Percentiles rank a stretch among this genome's conserved stretches.
phyloP scores from a whole-genome alignment of 2,329 filamentous ascomycete genomes.

The Monosporascus cannonballus region DNA sequence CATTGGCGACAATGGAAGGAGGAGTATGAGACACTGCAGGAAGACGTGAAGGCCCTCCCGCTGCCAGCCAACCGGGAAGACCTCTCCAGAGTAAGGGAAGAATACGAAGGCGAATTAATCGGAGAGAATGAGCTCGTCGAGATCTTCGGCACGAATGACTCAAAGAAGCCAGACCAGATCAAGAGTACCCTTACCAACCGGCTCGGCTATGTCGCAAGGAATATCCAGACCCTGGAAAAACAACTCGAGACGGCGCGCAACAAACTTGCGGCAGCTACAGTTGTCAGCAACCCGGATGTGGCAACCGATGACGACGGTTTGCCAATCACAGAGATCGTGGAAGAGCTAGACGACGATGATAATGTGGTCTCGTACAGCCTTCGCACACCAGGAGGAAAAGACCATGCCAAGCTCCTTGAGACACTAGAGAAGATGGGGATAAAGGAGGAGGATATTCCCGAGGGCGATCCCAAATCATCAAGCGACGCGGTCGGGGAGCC shows the following conservation, averaged over 20 bases:
- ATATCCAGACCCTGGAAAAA: constrained; percentile 57
- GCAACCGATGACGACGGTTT: constrained; percentile 59
- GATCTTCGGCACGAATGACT: constrained; percentile 37
- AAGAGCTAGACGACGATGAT: constrained; percentile 85
- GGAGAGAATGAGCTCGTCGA: constrained; percentile 51
- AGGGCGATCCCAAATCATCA: constrained; percentile 13
- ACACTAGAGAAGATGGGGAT: constrained; percentile 73
- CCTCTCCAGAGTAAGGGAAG: constrained; percentile 50
- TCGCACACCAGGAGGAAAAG: constrained; percentile 57
- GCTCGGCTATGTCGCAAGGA: constrained; percentile 84
- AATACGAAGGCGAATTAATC: constrained; percentile 59
- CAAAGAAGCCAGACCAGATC: constrained; percentile 56
- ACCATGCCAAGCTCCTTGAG: constrained; percentile 62
- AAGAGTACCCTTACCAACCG: constrained; percentile 64
- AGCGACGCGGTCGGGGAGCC: constrained; percentile 10
- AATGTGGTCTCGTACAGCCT: constrained; percentile 68
- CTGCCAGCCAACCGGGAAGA: constrained; percentile 43
- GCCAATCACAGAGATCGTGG: constrained; percentile 83
- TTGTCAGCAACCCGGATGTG: constrained; percentile 54
- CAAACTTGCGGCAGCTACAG: constrained; percentile 58
- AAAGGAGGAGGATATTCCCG: constrained; percentile 31
- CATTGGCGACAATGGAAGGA: constrained; percentile 90
- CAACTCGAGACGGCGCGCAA: constrained; percentile 61
- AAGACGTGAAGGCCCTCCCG: constrained; percentile 61
- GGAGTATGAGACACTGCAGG: constrained; percentile 84